A percentile compares a stretch with the other conserved stretches of the same genome.
These are phyloP conservation scores for Chlorella sp. DNA, from an alignment of 139 green algal genomes.

Conservation along the genomic window DNA sequence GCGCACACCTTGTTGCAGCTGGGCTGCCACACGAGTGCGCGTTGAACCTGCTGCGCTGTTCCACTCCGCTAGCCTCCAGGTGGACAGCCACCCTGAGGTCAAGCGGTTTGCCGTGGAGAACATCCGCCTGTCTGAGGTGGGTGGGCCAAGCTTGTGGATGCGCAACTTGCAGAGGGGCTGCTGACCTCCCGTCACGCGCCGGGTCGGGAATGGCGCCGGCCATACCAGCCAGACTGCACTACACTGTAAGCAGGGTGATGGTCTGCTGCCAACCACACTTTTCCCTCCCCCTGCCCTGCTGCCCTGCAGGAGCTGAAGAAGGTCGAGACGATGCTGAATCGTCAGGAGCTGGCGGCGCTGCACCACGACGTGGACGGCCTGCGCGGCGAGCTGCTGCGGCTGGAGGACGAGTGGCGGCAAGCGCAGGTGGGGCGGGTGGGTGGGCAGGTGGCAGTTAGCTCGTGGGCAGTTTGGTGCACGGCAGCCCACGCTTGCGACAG, in stretches of 20 bases:
- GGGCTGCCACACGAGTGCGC: no score
- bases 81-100: constrained; percentile 56
- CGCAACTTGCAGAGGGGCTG: no score
- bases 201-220: no score
- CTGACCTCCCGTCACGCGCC: no score
- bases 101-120: constrained; percentile 64
- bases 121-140: constrained; percentile 31
- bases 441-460: no score
- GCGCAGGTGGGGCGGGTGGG: constrained; percentile 10
- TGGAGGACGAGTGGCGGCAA: constrained; percentile 12
- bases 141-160: no score
- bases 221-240: no score
- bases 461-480: no score
- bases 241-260: no score
- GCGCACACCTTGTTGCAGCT: no score
- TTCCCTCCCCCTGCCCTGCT: not conserved
- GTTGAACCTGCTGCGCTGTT: constrained; percentile 18
- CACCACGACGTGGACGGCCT: constrained; percentile 32
- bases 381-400: constrained; percentile 42
- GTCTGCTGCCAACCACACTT: not conserved
- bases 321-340: constrained; percentile 19
- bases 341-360: constrained; percentile 35
- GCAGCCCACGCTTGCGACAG: no score
- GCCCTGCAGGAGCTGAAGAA: constrained; percentile 39
- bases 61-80: not conserved